A percentile compares a stretch with the other conserved stretches of the same genome.
phyloP scores from a whole-genome alignment of 2,329 filamentous ascomycete species.

The Xylaria sp. region DNA sequence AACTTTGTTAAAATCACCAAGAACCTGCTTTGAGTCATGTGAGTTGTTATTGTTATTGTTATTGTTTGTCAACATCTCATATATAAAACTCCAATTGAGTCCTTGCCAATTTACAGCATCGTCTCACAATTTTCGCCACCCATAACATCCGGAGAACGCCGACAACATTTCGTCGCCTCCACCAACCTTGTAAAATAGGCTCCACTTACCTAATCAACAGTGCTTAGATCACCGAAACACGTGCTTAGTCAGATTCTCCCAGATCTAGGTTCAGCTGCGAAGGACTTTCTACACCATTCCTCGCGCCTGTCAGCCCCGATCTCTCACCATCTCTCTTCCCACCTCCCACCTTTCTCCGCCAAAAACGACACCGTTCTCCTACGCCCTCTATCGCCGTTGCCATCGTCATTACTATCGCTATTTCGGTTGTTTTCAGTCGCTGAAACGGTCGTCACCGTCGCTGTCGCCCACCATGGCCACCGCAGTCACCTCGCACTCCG shows the following conservation, averaged over 20 bases:
- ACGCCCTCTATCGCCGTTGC: too few relatives aligned
- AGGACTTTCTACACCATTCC: not conserved
- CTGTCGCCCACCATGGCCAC: conserved; percentile 36
- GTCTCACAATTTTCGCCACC: not conserved
- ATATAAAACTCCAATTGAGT: not conserved
- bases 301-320: not conserved
- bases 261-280: not conserved
- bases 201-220: too few relatives aligned
- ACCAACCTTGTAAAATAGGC: too few relatives aligned
- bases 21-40: not conserved
- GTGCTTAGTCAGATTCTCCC: conserved; percentile 3
- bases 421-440: not conserved
- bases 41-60: not conserved
- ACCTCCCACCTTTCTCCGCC: not conserved
- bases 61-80: not conserved
- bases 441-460: not conserved
- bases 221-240: too few relatives aligned
- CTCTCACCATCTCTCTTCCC: not conserved
- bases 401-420: not conserved
- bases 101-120: not conserved
- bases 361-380: not conserved
- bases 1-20: not conserved
- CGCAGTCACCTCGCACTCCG: conserved; percentile 34
- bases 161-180: too few relatives aligned
- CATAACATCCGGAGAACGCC: too few relatives aligned